Conservation (phyloP, 805 yeast genomes). For the Hanseniaspora valbyensis region DNA sequence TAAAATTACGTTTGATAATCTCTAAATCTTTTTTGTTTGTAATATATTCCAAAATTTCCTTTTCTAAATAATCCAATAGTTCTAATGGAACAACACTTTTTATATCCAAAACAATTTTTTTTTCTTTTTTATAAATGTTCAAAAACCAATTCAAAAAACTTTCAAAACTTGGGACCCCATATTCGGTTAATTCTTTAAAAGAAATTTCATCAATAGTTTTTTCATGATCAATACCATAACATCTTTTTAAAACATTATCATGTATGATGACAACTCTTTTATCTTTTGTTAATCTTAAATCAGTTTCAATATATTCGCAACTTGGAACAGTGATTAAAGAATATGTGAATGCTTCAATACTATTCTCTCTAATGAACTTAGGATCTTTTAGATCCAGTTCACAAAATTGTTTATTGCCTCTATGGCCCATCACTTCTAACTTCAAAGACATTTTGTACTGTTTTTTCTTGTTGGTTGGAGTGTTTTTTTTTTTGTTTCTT, state of each 20-base stretch:
- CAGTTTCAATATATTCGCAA: slow-evolving; percentile 40
- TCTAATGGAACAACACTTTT: slow-evolving; percentile 38
- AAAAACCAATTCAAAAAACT: slow-evolving; percentile 33
- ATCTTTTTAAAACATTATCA: slow-evolving; percentile 40
- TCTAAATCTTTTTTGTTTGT: slow-evolving; percentile 23
- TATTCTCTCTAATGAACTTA: slow-evolving; percentile 35
- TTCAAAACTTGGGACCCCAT: slow-evolving; percentile 33
- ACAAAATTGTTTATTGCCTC: slow-evolving; percentile 26
- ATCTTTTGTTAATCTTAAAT: slow-evolving; percentile 44
- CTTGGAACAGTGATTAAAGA: slow-evolving; percentile 36
- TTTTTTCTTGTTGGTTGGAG: neutral
- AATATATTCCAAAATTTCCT: slow-evolving; percentile 30
- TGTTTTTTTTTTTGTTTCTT: neutral
- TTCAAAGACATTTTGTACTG: neutral
- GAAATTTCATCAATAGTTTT: slow-evolving; percentile 31
- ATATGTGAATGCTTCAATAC: slow-evolving; percentile 36
- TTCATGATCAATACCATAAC: slow-evolving; percentile 33
- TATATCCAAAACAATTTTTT: slow-evolving; percentile 40
- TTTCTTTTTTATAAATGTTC: slow-evolving; percentile 25
- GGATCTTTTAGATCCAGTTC: slow-evolving; percentile 17
- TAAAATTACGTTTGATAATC: slow-evolving; percentile 37
- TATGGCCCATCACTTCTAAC: slow-evolving; percentile 26
- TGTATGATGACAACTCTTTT: slow-evolving; percentile 46
- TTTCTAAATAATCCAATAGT: slow-evolving; percentile 33
- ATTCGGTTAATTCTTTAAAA: slow-evolving; percentile 22